phyloP scores from a whole-genome alignment of 2,329 filamentous ascomycete species.

The Diaporthe citriasiana region DNA sequence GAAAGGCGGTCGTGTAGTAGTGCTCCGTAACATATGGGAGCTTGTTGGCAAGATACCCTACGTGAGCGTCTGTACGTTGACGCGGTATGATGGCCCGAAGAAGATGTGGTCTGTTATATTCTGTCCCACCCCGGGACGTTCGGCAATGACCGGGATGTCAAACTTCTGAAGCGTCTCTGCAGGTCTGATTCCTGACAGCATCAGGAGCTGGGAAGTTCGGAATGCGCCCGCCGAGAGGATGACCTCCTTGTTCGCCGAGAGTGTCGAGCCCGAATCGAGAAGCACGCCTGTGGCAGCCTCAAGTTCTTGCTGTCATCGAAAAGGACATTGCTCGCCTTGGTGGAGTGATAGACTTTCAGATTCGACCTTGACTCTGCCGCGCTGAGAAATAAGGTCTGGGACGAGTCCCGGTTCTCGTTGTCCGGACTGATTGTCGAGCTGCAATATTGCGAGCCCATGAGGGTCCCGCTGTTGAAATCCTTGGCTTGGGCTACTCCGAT shows the following conservation, averaged over 20 bases:
- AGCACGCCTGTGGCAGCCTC: slow-evolving; percentile 23
- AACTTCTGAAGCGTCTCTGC: slow-evolving; percentile 45
- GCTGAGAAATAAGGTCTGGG: slow-evolving; percentile 5
- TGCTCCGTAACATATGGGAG: neutral
- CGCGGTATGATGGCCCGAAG: slow-evolving; percentile 13
- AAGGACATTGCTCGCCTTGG: neutral
- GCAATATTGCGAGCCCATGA: slow-evolving; percentile 13
- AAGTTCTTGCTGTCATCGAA: slow-evolving; percentile 28
- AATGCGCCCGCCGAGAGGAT: slow-evolving; percentile 59
- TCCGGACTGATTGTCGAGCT: neutral
- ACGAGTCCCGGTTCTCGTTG: slow-evolving; percentile 14
- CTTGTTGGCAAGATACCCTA: slow-evolving; percentile 4
- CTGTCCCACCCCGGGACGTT: slow-evolving; percentile 47
- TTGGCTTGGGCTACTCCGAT: slow-evolving; percentile 2
- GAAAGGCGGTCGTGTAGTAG: neutral
- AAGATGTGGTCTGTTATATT: slow-evolving; percentile 28
- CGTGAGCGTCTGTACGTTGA: slow-evolving; percentile 18
- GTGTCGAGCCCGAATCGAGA: neutral
- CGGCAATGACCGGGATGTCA: slow-evolving; percentile 48
- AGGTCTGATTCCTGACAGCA: slow-evolving; percentile 45
- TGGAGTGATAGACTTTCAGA: neutral
- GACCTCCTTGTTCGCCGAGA: slow-evolving; percentile 50
- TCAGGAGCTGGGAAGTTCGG: slow-evolving; percentile 55
- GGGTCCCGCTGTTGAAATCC: neutral
- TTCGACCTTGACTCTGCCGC: neutral